Conservation (phyloP, 2,329 filamentous ascomycete genomes). For the Sporothrix pseudoabietina region DNA sequence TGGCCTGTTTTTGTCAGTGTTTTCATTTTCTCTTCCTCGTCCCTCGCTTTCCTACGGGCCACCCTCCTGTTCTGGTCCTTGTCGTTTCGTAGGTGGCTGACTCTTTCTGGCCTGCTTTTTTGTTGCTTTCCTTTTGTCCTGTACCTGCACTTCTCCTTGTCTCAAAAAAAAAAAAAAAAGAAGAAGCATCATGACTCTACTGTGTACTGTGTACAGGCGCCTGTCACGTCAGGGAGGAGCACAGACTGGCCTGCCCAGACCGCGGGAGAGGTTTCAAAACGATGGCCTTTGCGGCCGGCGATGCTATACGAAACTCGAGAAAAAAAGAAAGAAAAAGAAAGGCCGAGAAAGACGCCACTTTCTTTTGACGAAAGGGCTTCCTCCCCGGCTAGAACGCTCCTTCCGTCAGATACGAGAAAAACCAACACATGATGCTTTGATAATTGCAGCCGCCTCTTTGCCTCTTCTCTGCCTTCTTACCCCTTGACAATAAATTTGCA, state of each 20-base stretch:
- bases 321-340: not conserved
- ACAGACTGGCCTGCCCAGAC: not conserved
- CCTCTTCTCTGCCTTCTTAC: not conserved
- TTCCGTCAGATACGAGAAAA: not conserved
- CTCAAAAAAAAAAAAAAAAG: not conserved
- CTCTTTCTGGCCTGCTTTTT: not conserved
- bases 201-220: no score
- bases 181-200: not conserved
- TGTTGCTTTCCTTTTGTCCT: not conserved
- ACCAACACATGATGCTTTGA: not conserved
- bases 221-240: not conserved
- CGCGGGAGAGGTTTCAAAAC: not conserved
- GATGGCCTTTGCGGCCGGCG: not conserved
- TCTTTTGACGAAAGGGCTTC: not conserved
- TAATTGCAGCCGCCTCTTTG: not conserved
- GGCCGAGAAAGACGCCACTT: not conserved
- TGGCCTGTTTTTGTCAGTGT: not conserved
- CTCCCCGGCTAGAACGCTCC: not conserved
- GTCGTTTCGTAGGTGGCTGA: not conserved
- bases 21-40: not conserved
- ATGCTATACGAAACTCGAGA: not conserved
- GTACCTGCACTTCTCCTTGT: not conserved
- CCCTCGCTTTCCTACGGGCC: not conserved
- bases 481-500: conserved; percentile 3
- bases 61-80: not conserved